These are phyloP conservation scores for Stellera chamaejasme DNA, from an alignment of 345 rosid genomes.

Conservation along the genomic window DNA sequence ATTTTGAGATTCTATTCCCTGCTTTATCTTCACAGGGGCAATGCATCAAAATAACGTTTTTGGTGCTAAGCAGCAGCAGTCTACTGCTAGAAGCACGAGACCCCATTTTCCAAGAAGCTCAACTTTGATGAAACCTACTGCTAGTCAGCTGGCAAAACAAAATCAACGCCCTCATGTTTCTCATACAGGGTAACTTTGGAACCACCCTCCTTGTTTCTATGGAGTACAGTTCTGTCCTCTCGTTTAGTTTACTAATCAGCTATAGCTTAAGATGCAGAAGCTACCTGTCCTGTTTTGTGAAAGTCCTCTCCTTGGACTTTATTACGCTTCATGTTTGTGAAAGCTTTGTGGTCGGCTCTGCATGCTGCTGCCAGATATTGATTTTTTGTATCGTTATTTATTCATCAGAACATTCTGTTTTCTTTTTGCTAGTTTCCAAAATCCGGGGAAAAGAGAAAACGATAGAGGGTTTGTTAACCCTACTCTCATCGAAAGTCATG, in stretches of 20 bases:
- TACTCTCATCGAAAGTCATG: conserved; percentile 63
- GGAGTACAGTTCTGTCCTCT: too few relatives aligned
- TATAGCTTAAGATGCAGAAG: too few relatives aligned
- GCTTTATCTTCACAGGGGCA: conserved; percentile 30
- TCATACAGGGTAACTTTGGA: conserved; percentile 44
- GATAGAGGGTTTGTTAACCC: conserved; percentile 37
- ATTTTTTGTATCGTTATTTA: background rate
- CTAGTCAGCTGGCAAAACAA: conserved; percentile 81
- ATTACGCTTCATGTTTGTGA: too few relatives aligned
- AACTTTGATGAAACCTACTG: conserved; percentile 93
- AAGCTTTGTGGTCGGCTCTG: too few relatives aligned
- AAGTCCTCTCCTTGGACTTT: too few relatives aligned
- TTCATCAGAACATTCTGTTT: background rate
- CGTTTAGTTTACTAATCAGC: too few relatives aligned
- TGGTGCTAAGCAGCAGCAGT: conserved; percentile 26
- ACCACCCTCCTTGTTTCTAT: background rate
- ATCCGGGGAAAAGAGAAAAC: conserved; percentile 21
- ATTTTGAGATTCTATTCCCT: background rate
- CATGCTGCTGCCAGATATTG: too few relatives aligned
- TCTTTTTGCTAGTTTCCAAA: conserved; percentile 34
- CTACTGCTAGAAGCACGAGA: conserved; percentile 29
- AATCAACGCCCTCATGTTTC: conserved; percentile 26
- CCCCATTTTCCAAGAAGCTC: conserved; percentile 53
- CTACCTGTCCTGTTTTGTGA: too few relatives aligned
- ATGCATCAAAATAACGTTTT: conserved; percentile 25